phyloP scores from a whole-genome alignment of 441 rosid species.

The Eruca vesicaria region DNA sequence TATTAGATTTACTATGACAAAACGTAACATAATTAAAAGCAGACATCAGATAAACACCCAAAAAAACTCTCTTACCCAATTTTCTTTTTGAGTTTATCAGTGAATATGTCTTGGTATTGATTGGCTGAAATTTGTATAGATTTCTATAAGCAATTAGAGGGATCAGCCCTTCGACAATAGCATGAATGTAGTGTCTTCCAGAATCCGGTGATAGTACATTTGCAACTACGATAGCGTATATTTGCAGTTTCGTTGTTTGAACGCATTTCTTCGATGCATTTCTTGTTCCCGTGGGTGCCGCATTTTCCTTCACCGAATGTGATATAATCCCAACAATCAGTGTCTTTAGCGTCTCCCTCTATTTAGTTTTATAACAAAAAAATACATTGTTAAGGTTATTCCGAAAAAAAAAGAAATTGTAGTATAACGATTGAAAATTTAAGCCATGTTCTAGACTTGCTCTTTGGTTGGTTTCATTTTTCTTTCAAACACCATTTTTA shows the following conservation, averaged over 20 bases:
- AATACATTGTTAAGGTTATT: neutral
- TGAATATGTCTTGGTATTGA: neutral
- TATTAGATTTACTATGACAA: neutral
- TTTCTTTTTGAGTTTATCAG: neutral
- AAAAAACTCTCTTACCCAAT: neutral
- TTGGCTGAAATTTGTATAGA: neutral
- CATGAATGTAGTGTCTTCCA: neutral
- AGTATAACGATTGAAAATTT: neutral
- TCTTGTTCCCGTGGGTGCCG: neutral
- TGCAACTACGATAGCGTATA: neutral
- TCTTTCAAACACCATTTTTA: neutral
- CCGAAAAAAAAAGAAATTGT: neutral
- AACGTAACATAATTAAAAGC: neutral
- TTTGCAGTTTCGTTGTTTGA: neutral
- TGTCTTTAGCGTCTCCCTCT: neutral
- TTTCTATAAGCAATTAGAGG: neutral
- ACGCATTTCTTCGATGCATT: slow-evolving; percentile 1
- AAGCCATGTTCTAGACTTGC: neutral
- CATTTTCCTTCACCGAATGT: neutral
- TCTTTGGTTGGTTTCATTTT: neutral
- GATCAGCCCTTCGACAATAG: neutral
- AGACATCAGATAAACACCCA: neutral
- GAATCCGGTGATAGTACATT: neutral
- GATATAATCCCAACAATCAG: neutral
- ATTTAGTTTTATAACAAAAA: neutral